Percentiles rank a stretch among this genome's conserved stretches.
Evolutionary conservation across 2,329 filamentous ascomycete genomes (phyloP).

Genomic region (Apiospora saccharicola): DNA sequence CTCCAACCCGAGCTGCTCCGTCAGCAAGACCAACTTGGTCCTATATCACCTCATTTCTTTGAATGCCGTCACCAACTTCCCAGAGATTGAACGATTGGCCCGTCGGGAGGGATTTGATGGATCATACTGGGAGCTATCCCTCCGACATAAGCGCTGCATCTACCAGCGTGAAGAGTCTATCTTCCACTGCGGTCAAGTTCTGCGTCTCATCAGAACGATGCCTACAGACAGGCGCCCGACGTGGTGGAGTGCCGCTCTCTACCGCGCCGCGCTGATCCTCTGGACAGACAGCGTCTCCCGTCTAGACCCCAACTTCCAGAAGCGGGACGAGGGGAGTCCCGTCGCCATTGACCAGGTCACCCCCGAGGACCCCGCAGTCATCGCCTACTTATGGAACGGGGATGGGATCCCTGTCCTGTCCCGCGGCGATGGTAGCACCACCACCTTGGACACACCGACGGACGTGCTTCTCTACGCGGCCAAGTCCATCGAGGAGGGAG

Average conservation of each 20-base stretch:
- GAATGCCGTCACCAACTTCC: conserved; percentile 72
- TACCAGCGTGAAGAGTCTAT: conserved; percentile 68
- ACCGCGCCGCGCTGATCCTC: conserved; percentile 69
- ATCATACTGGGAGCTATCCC: conserved; percentile 59
- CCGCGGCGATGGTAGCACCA: conserved; percentile 40
- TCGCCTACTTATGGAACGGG: conserved; percentile 48
- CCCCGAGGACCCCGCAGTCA: conserved; percentile 47
- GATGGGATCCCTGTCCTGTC: conserved; percentile 48
- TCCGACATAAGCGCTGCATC: conserved; percentile 69
- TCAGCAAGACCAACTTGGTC: conserved; percentile 70
- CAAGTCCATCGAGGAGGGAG: conserved; percentile 47
- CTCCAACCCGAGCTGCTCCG: conserved; percentile 62
- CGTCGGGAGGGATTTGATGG: conserved; percentile 66
- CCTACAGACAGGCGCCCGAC: conserved; percentile 65
- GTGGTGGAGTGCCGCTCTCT: conserved; percentile 76
- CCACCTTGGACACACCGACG: conserved; percentile 47
- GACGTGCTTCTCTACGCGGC: conserved; percentile 52
- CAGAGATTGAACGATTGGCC: conserved; percentile 71
- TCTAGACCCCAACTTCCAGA: conserved; percentile 52
- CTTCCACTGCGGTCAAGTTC: conserved; percentile 73
- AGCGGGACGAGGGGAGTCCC: conserved; percentile 31
- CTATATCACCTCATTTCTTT: conserved; percentile 76
- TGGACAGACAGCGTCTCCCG: conserved; percentile 68
- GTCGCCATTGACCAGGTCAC: conserved; percentile 51
- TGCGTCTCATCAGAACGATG: conserved; percentile 68